Conservation (phyloP, 1,284 basidiomycete genomes). For the Schizophyllum amplum region DNA sequence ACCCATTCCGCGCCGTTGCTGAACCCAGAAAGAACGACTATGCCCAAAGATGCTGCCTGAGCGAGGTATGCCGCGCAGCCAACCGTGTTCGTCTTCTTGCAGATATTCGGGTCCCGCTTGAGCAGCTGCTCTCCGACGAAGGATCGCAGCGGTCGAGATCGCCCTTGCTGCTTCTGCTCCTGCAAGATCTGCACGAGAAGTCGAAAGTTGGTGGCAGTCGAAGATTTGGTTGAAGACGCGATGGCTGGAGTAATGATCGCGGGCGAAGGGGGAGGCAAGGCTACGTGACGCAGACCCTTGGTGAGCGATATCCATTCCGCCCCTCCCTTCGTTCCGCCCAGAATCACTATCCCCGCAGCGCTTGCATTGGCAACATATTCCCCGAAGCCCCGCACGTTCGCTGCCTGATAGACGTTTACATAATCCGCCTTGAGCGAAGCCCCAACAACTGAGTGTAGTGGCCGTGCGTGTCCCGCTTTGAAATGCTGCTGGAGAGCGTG, state of each 20-base stretch:
- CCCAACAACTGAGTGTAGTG: slow-evolving; percentile 33
- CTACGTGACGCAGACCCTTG: not conserved
- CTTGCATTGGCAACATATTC: not conserved
- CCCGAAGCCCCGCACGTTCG: not conserved
- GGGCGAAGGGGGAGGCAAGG: not conserved
- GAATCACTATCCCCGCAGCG: not conserved
- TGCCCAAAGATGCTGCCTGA: not conserved
- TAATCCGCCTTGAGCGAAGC: slow-evolving; percentile 24
- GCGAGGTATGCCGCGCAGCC: not conserved
- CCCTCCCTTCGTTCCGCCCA: not conserved
- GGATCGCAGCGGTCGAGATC: not conserved
- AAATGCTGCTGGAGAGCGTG: not conserved
- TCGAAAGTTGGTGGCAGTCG: not conserved
- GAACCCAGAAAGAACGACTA: not conserved
- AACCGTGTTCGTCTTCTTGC: not conserved
- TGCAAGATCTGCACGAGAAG: not conserved
- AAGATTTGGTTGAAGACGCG: not conserved
- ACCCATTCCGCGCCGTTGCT: not conserved
- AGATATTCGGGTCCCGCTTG: not conserved
- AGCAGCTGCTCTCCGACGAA: not conserved
- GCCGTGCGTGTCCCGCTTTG: slow-evolving; percentile 11
- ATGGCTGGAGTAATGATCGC: not conserved
- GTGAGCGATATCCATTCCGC: not conserved
- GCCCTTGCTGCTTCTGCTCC: not conserved
- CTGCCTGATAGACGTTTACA: slow-evolving; percentile 27